A percentile compares a stretch with the other conserved stretches of the same genome.
Conservation (phyloP, 805 yeast genomes). For the Wickerhamomyces strasburgensis region DNA sequence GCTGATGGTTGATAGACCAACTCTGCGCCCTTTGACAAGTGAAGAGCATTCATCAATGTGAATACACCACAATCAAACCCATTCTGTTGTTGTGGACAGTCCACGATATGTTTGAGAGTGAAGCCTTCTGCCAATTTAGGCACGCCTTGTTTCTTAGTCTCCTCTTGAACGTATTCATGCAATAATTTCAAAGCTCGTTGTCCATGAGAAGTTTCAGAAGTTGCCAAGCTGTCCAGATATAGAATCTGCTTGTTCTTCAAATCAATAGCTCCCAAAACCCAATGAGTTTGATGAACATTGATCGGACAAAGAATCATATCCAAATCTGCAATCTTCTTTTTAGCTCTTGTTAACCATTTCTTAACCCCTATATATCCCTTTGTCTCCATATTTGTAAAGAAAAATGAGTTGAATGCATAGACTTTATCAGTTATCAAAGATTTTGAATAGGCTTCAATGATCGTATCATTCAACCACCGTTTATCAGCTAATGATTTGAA, state of each 20-base stretch:
- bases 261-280: constrained; percentile 85
- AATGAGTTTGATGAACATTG: constrained; percentile 78
- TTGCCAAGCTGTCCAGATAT: constrained; percentile 75
- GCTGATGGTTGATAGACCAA: constrained; percentile 61
- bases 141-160: constrained; percentile 47
- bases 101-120: constrained; percentile 26
- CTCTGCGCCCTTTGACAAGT: constrained; percentile 44
- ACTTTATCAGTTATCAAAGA: constrained; percentile 31
- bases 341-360: constrained; percentile 79
- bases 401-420: constrained; percentile 84
- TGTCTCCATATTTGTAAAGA: constrained; percentile 63
- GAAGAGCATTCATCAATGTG: constrained; percentile 71
- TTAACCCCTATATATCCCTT: constrained; percentile 80
- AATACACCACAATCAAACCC: constrained; percentile 97
- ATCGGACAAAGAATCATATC: constrained; percentile 77
- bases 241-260: constrained; percentile 51
- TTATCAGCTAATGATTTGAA: constrained; percentile 64
- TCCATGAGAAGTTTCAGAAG: constrained; percentile 33
- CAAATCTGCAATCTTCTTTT: constrained; percentile 56
- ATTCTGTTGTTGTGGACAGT: constrained; percentile 82
- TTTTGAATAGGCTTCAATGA: constrained; percentile 76
- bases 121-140: constrained; percentile 29
- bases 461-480: constrained; percentile 85
- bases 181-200: constrained; percentile 40
- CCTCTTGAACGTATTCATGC: constrained; percentile 59